A percentile compares a stretch with the other conserved stretches of the same genome.
These are phyloP conservation scores for Leptomonas seymouri DNA, from an alignment of 208 protist species.

Conservation along the genomic window DNA sequence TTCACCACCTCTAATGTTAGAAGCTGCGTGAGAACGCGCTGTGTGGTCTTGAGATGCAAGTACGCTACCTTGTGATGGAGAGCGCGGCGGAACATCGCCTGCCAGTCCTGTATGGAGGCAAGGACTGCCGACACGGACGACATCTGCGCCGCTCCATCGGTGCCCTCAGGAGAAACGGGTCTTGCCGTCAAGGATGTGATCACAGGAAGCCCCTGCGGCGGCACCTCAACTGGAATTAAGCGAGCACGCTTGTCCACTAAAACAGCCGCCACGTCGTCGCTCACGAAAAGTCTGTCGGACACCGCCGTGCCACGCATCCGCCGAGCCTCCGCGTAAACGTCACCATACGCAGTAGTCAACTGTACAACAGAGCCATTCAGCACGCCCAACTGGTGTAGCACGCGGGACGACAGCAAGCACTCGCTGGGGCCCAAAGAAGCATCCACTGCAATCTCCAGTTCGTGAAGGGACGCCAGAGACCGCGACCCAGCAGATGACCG, in stretches of 20 bases:
- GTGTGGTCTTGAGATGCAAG: conserved; percentile 31
- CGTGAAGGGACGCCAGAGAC: not conserved
- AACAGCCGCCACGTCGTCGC: conserved; percentile 30
- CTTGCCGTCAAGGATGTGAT: conserved; percentile 20
- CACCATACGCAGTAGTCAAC: conserved; percentile 17
- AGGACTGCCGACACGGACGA: conserved; percentile 2
- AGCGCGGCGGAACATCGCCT: conserved; percentile 38
- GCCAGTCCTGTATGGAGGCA: conserved; percentile 28
- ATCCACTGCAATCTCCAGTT: not conserved
- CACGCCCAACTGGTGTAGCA: conserved; percentile 25
- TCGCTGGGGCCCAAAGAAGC: conserved; percentile 23
- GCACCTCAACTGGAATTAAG: conserved; percentile 8
- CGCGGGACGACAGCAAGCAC: conserved; percentile 6
- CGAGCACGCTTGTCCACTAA: conserved; percentile 25
- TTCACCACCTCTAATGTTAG: conserved; percentile 39
- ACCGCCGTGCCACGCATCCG: conserved; percentile 5
- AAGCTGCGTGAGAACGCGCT: conserved; percentile 33
- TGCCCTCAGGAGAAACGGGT: conserved; percentile 6
- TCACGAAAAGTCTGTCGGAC: conserved; percentile 22
- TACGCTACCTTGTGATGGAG: conserved; percentile 45
- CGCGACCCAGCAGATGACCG: not conserved
- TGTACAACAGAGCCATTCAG: conserved; percentile 19
- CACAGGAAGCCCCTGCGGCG: conserved; percentile 10
- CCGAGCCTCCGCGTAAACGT: conserved; percentile 27
- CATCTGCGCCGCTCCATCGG: not conserved